Evolutionary conservation across 2,329 filamentous ascomycete genomes (phyloP), one percentile per base, ranked within the genome.

Genomic region (Scorias spongiosa): DNA sequence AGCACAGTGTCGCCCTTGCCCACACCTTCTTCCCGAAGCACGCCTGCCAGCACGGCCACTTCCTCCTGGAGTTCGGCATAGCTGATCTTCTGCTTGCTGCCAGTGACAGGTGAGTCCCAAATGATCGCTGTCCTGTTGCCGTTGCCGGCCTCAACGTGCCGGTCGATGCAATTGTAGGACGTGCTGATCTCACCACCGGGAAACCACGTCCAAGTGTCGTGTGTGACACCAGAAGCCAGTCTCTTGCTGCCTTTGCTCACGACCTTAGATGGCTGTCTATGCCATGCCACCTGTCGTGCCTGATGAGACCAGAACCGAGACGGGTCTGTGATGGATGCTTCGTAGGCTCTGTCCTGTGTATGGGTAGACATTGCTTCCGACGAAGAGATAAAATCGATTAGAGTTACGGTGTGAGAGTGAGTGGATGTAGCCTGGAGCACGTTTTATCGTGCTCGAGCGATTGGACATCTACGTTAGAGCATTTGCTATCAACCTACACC

Each of bases 201-300:
- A 53, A 93, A 95, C 89, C 89, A 96, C 49, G 78, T 75, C 87
- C 88, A 95, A 57, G 82, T 78, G 37, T 77, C 72, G 58, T 93
- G 80, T 12, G 69, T 67, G n/a, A 69, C 64, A 44, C 78, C 79
- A 50, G 66, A 74, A 43, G 69, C 63, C 3, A 91, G 67, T 7
- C 68, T 75, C 63, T 84, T 88, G 40, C 71, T 76, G 15, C 69
- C 72, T 34, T 66, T 68, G 2, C 66, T 65, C 17, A 93, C 71
- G 0, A 76, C 74, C 1, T 71, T 67, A 10, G 72, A 72, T 7
- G 88, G 88, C 44, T 75, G 72, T 56, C 77, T 81, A 63, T 93
- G 81, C 88, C 88, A 95, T 61, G 81, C 66, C 2, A 96, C 68
- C 17, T 82, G 75, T 39, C 76, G 69, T 5, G 86, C 86, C 45